phyloP scores from a whole-genome alignment of 768 basidiomycete species.

The Termitomyces sp. region DNA sequence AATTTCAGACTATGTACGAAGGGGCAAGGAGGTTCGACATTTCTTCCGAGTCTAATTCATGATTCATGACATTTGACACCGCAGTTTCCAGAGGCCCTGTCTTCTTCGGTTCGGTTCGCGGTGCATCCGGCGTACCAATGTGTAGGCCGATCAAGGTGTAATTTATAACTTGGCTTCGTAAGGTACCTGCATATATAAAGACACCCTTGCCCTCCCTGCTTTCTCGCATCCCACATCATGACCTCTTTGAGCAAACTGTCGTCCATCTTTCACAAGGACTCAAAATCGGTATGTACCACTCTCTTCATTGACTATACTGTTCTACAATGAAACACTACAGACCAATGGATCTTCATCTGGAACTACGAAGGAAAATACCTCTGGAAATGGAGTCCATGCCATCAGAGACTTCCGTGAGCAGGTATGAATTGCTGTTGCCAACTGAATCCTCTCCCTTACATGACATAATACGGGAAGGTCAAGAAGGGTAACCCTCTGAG shows the following conservation, averaged over 20 bases:
- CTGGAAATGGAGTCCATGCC: conserved; percentile 21
- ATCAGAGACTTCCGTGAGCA: conserved; percentile 39
- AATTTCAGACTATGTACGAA: too few relatives aligned
- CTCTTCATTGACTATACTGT: neutral
- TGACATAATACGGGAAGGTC: conserved; percentile 24
- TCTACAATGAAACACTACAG: neutral
- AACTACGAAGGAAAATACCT: neutral
- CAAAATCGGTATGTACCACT: conserved; percentile 1
- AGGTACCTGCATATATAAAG: conserved; percentile 3
- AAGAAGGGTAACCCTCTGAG: conserved; percentile 35
- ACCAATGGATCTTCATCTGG: conserved; percentile 13
- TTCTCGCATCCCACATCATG: conserved; percentile 6
- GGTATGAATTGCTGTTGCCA: conserved; percentile 21
- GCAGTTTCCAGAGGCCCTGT: neutral
- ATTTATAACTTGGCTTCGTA: neutral
- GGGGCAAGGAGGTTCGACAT: too few relatives aligned
- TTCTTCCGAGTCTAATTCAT: neutral
- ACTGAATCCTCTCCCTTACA: neutral
- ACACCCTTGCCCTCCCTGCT: neutral
- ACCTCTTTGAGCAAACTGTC: conserved; percentile 15
- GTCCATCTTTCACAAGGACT: conserved; percentile 17
- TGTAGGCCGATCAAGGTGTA: neutral
- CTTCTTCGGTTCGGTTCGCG: conserved; percentile 8
- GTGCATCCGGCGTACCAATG: neutral
- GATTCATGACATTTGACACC: conserved; percentile 4